Base-by-base conservation (phyloP, 1,284 basidiomycete species). In the Naganishia cerealis region DNA sequence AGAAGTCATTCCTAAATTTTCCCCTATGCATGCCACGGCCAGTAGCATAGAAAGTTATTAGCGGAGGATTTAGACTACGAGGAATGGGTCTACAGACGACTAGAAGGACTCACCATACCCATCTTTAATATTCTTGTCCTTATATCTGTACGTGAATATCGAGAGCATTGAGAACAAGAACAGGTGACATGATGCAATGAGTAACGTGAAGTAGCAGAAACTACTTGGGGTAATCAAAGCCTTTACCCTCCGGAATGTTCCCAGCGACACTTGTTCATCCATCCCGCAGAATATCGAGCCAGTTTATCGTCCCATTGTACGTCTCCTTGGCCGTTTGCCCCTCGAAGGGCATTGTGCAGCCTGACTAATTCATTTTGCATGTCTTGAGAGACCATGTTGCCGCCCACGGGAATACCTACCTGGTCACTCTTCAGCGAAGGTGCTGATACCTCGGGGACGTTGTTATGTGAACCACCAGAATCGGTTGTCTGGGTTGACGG, bases 231-330 rank as follows among this genome's bases (percentile, higher is more conserved):
- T 33, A 33, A 33, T 33, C 29, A 33, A 33, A n/a, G n/a, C 18
- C 26, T 42, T 18, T 48, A 59, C 57, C 57, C 57, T 10, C 18
- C 26, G 5, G 57, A 40, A 57, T 40, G 24, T 8, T 59, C 26
- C 6, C 5, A 26, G 26, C 18, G 24, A 18, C 57, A 59, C 8
- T 59, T 33, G 3, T 8, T 10, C 42, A 33, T 59, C 57, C 57
- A 59, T 9, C 57, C 57, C 24, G 42, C 43, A 16, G 57, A 40
- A 29, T 46, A 59, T 9, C n/a, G 7, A 0, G 57, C 57, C 42
- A 59, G 13, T 29, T 59, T 59, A 18, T 48, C 43, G n/a, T 59
- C 57, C 57, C 57, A 59, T n/a, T 33, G 40, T 16, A 59, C 24
- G 4, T 21, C 42, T 33, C 21, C 21, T 33, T 33, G 40, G 1